Base-by-base conservation (phyloP, 2,329 filamentous ascomycete genomes). In the Penicillium griseofulvum region DNA sequence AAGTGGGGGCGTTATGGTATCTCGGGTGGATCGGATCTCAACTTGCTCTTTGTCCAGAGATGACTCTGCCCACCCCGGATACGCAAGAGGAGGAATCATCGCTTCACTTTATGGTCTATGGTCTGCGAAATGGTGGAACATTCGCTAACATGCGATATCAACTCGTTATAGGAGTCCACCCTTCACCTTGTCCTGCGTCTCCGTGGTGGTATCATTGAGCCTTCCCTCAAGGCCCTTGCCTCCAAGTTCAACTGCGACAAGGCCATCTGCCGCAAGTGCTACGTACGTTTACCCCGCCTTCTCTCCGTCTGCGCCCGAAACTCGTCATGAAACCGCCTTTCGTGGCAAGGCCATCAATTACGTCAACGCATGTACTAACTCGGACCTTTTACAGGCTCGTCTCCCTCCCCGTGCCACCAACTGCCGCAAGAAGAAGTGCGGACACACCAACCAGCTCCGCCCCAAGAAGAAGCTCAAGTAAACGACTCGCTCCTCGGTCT, bases 401-500 rank as follows among this genome's bases (percentile, higher is more conserved):
- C 91, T 97, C 65, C 93, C 93, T 68, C 93, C 93, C 70, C 91
- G 94, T 87, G 94, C 94, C 74, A 97, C 93, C 86, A 99, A 99
- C 90, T 99, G 94, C 90, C 87, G 92, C 76, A 97, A 97, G 91
- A 92, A 92, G 85, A 97, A 97, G 88, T 97, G 93, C 82, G 94
- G 93, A 65, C 94, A 97, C 89, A 95, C 89, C 84, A 97, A 97
- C 90, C 94, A 99, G 88, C 90, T 99, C 79, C 91, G 94, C 83
- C 94, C 94, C 81, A 99, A 99, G 93, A 99, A 99, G 92, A 99
- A 99, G 93, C 87, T 96, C 79, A 96, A 97, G 84, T 93, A 88
- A 60, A 68, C 69, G 68, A 73, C 63, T 71, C 56, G 60, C 65
- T 65, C 66, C 56, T 66, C 65, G 65, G 67, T 71, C 82, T 79